Base-by-base conservation (phyloP, 2,329 filamentous ascomycete species). In the Paecilomyces fulvus region DNA sequence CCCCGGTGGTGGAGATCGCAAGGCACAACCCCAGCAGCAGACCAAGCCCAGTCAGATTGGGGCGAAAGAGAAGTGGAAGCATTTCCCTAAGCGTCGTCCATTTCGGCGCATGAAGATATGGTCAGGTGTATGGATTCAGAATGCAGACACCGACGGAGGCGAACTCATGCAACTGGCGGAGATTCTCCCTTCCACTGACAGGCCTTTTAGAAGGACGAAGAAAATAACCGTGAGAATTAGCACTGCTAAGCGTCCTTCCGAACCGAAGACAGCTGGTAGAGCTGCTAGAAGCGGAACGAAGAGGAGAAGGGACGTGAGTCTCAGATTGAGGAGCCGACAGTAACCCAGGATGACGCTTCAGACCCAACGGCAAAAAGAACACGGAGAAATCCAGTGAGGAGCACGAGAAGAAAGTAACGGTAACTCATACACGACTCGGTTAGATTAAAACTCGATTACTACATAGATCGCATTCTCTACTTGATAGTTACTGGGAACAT, bases 41-140 rank as follows among this genome's bases (percentile, higher is more conserved):
- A 6, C 20, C 17, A 12, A 49, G 48, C 1, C 11, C 21, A 20
- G 28, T 43, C 48, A 49, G 14, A 28, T 28, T 10, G 14, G 21
- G 21, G 9, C 3, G 48, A 10, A 49, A 9, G 14, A 49, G 20
- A 11, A 28, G 12, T 3, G 20, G 10, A 31, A 52, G n/a, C 25
- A 17, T 20, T 52, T 30, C 30, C 52, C 52, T 17, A 25, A 31
- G 14, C 37, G 23, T 14, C 11, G 20, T 28, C 43, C 52, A 30
- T 49, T 49, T 14, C 52, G 52, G 14, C 52, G 52, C 9, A 54
- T 54, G 33, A 54, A 54, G 25, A 54, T 43, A n/a, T 54, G 52
- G 52, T 37, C 33, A 6, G 33, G 52, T 9, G 6, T 48, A 17
- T 23, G 21, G 33, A 1, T 30, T 23, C 21, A 25, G n/a, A 20